Conservation (phyloP, 495 filamentous ascomycete genomes). For the Lophiostoma macrostomum region DNA sequence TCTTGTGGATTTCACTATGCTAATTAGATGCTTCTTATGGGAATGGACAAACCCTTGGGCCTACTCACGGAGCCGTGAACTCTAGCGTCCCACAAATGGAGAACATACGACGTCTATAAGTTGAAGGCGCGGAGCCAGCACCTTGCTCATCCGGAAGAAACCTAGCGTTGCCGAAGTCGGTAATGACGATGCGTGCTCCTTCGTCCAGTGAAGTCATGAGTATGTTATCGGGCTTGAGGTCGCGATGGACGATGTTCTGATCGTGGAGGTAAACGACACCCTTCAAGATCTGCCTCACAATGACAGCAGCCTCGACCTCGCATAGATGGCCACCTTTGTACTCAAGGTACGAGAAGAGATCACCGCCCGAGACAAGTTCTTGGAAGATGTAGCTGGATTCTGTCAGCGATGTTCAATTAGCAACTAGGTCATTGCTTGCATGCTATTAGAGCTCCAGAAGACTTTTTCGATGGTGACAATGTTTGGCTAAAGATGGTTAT, state of each 20-base stretch:
- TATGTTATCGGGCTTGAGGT: slow-evolving; percentile 71
- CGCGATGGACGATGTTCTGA: slow-evolving; percentile 58
- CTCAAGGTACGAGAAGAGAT: slow-evolving; percentile 61
- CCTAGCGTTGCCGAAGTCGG: slow-evolving; percentile 69
- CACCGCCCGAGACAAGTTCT: slow-evolving; percentile 56
- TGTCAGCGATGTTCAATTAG: too few species aligned
- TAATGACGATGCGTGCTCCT: slow-evolving; percentile 58
- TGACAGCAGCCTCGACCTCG: slow-evolving; percentile 53
- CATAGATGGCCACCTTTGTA: slow-evolving; percentile 46
- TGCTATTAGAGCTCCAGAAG: slow-evolving; percentile 38
- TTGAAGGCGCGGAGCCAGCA: background rate
- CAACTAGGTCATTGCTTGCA: slow-evolving; percentile 30
- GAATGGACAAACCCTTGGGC: background rate
- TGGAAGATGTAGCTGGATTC: slow-evolving; percentile 40
- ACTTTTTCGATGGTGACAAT: slow-evolving; percentile 47
- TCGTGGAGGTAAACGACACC: slow-evolving; percentile 61
- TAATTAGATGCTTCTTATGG: slow-evolving; percentile 23
- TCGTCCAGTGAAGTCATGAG: slow-evolving; percentile 51
- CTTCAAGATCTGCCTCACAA: slow-evolving; percentile 58
- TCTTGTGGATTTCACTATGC: slow-evolving; percentile 36
- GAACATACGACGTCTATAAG: slow-evolving; percentile 51
- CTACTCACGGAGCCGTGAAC: slow-evolving; percentile 70
- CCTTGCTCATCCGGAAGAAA: slow-evolving; percentile 32
- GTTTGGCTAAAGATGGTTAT: slow-evolving; percentile 41
- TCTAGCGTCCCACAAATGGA: slow-evolving; percentile 62